Percentiles rank a stretch among this genome's conserved stretches.
Evolutionary conservation across 2,329 filamentous ascomycete species (phyloP).

Genomic region (Teratosphaeria pseudoeucalypti): DNA sequence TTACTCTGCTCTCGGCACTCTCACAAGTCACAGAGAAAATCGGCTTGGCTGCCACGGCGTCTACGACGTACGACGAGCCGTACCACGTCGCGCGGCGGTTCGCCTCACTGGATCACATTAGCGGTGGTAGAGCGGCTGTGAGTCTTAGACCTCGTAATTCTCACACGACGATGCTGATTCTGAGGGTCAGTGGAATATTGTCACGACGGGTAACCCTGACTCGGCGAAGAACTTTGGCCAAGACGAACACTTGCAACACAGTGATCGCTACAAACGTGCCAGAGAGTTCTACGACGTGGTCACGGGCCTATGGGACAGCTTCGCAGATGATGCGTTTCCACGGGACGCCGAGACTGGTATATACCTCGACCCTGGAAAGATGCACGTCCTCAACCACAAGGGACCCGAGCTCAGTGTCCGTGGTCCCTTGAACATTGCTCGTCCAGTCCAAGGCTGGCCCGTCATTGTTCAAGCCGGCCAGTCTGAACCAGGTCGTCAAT

Average conservation of each 20-base stretch:
- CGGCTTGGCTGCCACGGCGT: constrained; percentile 3
- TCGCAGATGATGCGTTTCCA: constrained; percentile 46
- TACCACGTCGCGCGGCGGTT: constrained; percentile 28
- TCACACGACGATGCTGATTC: background rate
- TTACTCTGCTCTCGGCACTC: constrained; percentile 33
- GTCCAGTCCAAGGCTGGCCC: constrained; percentile 17
- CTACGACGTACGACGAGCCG: constrained; percentile 28
- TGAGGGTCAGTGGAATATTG: constrained; percentile 38
- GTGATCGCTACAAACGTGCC: constrained; percentile 40
- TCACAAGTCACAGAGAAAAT: constrained; percentile 36
- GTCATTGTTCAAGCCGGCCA: constrained; percentile 20
- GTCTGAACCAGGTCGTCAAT: constrained; percentile 15
- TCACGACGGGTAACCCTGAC: constrained; percentile 39
- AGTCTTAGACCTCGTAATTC: background rate
- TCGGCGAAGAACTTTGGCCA: constrained; percentile 38
- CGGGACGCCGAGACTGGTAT: constrained; percentile 39
- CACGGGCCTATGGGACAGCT: constrained; percentile 19
- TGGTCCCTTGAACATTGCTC: constrained; percentile 9
- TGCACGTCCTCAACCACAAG: constrained; percentile 41
- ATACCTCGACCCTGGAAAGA: constrained; percentile 38
- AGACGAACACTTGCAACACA: constrained; percentile 37
- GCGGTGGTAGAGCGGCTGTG: constrained; percentile 25
- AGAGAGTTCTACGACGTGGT: constrained; percentile 34
- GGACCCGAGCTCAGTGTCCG: constrained; percentile 23
- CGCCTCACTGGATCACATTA: constrained; percentile 29